Evolutionary conservation across 2,329 filamentous ascomycete species (phyloP).

Genomic region (Aspergillus pseudotamarii): DNA sequence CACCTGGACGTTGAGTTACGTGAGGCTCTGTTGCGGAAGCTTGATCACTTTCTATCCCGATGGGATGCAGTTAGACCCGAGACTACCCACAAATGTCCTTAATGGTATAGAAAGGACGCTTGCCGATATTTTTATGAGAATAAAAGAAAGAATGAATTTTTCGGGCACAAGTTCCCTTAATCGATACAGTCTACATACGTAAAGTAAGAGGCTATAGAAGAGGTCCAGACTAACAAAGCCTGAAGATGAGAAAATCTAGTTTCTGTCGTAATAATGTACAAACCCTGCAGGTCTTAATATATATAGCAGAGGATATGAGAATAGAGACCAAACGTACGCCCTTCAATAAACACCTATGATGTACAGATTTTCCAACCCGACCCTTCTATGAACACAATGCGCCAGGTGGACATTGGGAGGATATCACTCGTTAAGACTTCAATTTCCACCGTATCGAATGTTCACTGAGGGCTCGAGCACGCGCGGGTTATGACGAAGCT

Average conservation of each 20-base stretch:
- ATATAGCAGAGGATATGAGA: background rate
- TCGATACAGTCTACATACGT: background rate
- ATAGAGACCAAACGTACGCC: background rate
- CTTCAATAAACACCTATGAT: background rate
- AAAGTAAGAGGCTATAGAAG: background rate
- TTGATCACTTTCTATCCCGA: background rate
- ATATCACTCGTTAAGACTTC: background rate
- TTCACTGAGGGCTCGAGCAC: background rate
- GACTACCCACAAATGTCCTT: background rate
- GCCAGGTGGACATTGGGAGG: background rate
- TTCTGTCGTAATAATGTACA: background rate
- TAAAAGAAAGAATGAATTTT: background rate
- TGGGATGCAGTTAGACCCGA: background rate
- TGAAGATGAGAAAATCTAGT: background rate
- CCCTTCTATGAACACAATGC: background rate
- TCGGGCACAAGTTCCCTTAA: background rate
- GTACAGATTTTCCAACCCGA: background rate
- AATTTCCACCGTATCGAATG: constrained; percentile 1
- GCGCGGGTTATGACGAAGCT: constrained; percentile 9
- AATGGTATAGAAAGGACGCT: constrained; percentile 3
- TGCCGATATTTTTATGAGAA: constrained; percentile 4
- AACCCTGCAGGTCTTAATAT: background rate
- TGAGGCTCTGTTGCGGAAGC: background rate
- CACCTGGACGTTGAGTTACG: background rate
- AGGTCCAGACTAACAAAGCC: background rate